Percentiles rank a stretch among this genome's conserved stretches.
phyloP scores from a whole-genome alignment of 2,329 filamentous ascomycete genomes.

The Fusarium fujikuroi region DNA sequence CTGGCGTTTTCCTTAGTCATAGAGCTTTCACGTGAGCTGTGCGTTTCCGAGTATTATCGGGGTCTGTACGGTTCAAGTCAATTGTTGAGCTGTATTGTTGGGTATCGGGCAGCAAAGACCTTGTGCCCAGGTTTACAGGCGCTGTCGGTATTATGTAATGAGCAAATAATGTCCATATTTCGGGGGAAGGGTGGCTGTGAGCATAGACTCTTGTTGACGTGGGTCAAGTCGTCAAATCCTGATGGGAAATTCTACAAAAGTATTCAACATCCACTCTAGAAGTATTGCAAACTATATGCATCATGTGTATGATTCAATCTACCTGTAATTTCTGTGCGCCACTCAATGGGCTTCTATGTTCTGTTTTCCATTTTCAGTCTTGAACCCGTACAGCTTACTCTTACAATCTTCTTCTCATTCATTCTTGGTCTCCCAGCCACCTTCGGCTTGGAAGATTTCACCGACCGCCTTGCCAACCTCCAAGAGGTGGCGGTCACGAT shows the following conservation, averaged over 20 bases:
- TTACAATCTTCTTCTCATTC: background rate
- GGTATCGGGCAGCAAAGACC: conserved; percentile 15
- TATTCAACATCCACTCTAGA: conserved; percentile 26
- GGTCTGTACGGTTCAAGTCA: conserved; percentile 16
- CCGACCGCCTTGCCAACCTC: conserved; percentile 54
- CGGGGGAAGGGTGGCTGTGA: background rate
- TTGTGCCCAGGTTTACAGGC: conserved; percentile 16
- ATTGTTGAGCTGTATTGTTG: conserved; percentile 25
- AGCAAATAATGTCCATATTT: conserved; percentile 27
- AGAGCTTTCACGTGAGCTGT: conserved; percentile 6
- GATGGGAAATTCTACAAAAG: conserved; percentile 25
- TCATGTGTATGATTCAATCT: background rate
- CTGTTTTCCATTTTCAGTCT: conserved; percentile 3
- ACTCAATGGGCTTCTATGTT: background rate
- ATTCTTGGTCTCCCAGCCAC: conserved; percentile 43
- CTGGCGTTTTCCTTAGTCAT: conserved; percentile 33
- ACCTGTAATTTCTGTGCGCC: conserved; percentile 9
- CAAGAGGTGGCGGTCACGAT: conserved; percentile 58
- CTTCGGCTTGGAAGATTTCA: conserved; percentile 48
- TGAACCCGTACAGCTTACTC: background rate
- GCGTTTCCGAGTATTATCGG: background rate
- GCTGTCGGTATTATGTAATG: conserved; percentile 31
- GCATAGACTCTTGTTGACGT: conserved; percentile 12
- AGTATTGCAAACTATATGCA: background rate
- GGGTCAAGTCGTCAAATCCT: conserved; percentile 14